Evolutionary conservation across 768 basidiomycete genomes (phyloP).

Genomic region (Russula foetens): DNA sequence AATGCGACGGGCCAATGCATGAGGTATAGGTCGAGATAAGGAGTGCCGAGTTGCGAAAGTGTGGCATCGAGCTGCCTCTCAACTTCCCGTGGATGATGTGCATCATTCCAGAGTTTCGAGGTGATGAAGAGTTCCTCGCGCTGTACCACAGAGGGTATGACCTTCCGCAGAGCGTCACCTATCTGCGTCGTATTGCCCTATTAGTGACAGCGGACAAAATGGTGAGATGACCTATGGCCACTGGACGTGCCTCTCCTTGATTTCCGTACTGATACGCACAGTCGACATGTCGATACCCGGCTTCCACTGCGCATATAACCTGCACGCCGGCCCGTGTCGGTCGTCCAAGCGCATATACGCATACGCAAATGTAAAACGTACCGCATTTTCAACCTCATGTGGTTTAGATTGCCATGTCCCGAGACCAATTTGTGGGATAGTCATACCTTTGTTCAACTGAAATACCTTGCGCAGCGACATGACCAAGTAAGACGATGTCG

Average conservation of each 20-base stretch:
- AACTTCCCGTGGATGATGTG: conserved; percentile 56
- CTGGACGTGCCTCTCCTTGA: conserved; percentile 47
- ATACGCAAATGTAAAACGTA: conserved; percentile 26
- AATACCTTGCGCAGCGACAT: conserved; percentile 38
- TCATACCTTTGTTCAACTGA: conserved; percentile 39
- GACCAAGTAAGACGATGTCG: not conserved
- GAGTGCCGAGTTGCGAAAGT: conserved; percentile 57
- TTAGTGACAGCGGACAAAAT: not conserved
- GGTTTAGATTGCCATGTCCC: conserved; percentile 78
- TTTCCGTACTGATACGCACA: conserved; percentile 75
- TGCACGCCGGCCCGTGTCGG: conserved; percentile 23
- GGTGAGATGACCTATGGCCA: not conserved
- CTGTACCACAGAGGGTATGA: conserved; percentile 68
- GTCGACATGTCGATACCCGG: conserved; percentile 82
- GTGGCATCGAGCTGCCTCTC: conserved; percentile 73
- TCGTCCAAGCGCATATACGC: not conserved
- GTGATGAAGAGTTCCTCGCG: conserved; percentile 79
- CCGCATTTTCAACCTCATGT: conserved; percentile 67
- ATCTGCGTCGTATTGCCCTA: conserved; percentile 29
- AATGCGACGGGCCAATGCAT: conserved; percentile 79
- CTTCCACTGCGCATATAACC: conserved; percentile 68
- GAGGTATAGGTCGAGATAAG: conserved; percentile 78
- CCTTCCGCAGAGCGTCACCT: conserved; percentile 64
- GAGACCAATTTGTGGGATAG: conserved; percentile 70
- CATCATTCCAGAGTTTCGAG: conserved; percentile 76